A percentile compares a stretch with the other conserved stretches of the same genome.
These are phyloP conservation scores for Phytophthora vignae DNA, from an alignment of 352 stramenopile species.

Conservation along the genomic window DNA sequence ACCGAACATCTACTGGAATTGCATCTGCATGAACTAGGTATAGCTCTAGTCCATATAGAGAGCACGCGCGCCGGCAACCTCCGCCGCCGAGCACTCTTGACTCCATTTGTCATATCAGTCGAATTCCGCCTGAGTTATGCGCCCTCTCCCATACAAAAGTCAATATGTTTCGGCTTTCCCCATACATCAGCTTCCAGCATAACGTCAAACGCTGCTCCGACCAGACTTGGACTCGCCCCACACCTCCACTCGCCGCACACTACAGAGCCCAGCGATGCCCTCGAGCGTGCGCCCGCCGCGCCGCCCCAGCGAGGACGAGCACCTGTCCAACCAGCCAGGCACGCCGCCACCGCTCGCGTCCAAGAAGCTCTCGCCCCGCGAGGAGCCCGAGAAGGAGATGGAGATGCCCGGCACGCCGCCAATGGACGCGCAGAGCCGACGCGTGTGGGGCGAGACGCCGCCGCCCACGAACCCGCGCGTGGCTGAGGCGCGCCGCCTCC, in stretches of 20 bases:
- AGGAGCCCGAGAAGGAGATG: constrained; percentile 37
- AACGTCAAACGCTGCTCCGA: neutral
- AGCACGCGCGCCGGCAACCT: neutral
- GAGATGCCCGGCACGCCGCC: constrained; percentile 78
- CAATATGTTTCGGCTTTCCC: constrained; percentile 14
- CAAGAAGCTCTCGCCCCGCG: constrained; percentile 22
- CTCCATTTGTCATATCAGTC: constrained; percentile 17
- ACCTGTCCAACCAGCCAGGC: constrained; percentile 12
- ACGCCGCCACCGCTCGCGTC: constrained; percentile 5
- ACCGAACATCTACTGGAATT: constrained; percentile 6
- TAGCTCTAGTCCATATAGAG: too few relatives aligned
- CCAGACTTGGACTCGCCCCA: neutral
- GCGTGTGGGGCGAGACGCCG: constrained; percentile 36
- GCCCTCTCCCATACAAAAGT: constrained; percentile 28
- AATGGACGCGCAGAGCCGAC: constrained; percentile 45
- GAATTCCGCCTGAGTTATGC: constrained; percentile 2
- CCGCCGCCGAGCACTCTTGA: neutral
- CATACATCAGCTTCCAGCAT: neutral
- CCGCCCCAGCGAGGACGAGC: constrained; percentile 19
- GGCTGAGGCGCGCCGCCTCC: constrained; percentile 20
- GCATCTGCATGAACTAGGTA: neutral
- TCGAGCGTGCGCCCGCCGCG: constrained; percentile 25
- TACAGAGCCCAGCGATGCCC: constrained; percentile 17
- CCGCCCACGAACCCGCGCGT: constrained; percentile 16
- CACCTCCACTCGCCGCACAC: neutral